Evolutionary conservation across 306 rosid species (phyloP).

Genomic region (Vigna hirtella): DNA sequence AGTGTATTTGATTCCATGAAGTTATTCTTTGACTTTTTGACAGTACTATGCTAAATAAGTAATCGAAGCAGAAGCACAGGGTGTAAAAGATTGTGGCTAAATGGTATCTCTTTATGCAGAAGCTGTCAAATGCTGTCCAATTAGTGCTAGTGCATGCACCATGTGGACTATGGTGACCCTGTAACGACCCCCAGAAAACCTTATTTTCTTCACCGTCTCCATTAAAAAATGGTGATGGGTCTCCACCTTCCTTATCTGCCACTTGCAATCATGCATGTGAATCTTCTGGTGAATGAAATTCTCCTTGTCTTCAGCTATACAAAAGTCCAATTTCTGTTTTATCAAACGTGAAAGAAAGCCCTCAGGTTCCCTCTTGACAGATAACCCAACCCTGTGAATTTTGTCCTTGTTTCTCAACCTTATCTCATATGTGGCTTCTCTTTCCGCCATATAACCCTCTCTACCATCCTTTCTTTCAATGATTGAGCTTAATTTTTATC

Average conservation of each 20-base stretch:
- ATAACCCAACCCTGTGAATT: slow-evolving; percentile 37
- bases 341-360: slow-evolving; percentile 33
- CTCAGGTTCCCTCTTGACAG: slow-evolving; percentile 16
- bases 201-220: slow-evolving; percentile 20
- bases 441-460: slow-evolving; percentile 1
- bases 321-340: slow-evolving; percentile 61
- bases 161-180: slow-evolving; percentile 41
- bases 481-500: background rate
- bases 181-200: slow-evolving; percentile 36
- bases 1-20: slow-evolving; percentile 18
- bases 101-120: slow-evolving; percentile 41
- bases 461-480: slow-evolving; percentile 1
- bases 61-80: background rate
- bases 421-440: slow-evolving; percentile 23
- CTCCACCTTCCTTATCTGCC: slow-evolving; percentile 55
- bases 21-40: slow-evolving; percentile 46
- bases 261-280: slow-evolving; percentile 61
- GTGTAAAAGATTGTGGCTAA: slow-evolving; percentile 36
- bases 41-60: slow-evolving; percentile 13
- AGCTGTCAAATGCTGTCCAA: slow-evolving; percentile 47
- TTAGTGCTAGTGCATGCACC: slow-evolving; percentile 39
- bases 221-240: slow-evolving; percentile 48
- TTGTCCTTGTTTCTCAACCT: slow-evolving; percentile 46
- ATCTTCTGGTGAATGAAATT: slow-evolving; percentile 53
- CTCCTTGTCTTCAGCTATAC: slow-evolving; percentile 60